Conservation (phyloP, 768 basidiomycete genomes). For the Lyophyllum semitale region DNA sequence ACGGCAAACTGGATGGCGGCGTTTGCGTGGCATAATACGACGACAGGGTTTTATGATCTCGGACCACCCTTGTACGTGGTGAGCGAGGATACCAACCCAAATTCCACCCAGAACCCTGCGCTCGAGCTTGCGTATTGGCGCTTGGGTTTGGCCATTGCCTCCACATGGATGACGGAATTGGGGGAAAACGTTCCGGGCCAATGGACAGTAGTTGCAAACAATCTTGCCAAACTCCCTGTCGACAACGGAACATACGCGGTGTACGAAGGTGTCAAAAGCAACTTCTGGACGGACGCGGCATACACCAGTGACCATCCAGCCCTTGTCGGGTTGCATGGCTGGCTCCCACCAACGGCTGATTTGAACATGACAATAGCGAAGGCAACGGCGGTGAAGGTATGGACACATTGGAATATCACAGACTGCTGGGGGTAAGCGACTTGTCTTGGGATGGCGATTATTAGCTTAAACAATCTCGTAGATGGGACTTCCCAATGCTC, state of each 20-base stretch:
- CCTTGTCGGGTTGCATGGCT: slow-evolving; percentile 56
- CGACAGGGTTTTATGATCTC: slow-evolving; percentile 50
- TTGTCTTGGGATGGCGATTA: background rate
- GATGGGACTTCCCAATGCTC: slow-evolving; percentile 67
- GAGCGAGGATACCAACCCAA: slow-evolving; percentile 57
- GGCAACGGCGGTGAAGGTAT: slow-evolving; percentile 53
- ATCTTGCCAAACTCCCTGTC: slow-evolving; percentile 53
- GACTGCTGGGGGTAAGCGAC: slow-evolving; percentile 52
- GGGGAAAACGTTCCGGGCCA: slow-evolving; percentile 38
- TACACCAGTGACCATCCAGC: slow-evolving; percentile 62
- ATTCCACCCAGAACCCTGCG: slow-evolving; percentile 54
- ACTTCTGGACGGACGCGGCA: slow-evolving; percentile 53
- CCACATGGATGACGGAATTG: slow-evolving; percentile 47
- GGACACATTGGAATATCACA: slow-evolving; percentile 54
- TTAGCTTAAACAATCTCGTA: background rate
- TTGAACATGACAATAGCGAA: slow-evolving; percentile 48
- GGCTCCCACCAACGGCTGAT: slow-evolving; percentile 53
- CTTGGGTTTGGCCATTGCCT: slow-evolving; percentile 49
- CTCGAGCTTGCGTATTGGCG: slow-evolving; percentile 64
- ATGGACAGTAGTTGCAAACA: slow-evolving; percentile 47
- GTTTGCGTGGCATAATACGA: slow-evolving; percentile 53
- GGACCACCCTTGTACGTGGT: slow-evolving; percentile 63
- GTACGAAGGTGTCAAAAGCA: slow-evolving; percentile 52
- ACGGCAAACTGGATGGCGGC: slow-evolving; percentile 64
- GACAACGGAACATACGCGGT: slow-evolving; percentile 53